phyloP scores from a whole-genome alignment of 352 stramenopile genomes.

The Pythium apleroticum region DNA sequence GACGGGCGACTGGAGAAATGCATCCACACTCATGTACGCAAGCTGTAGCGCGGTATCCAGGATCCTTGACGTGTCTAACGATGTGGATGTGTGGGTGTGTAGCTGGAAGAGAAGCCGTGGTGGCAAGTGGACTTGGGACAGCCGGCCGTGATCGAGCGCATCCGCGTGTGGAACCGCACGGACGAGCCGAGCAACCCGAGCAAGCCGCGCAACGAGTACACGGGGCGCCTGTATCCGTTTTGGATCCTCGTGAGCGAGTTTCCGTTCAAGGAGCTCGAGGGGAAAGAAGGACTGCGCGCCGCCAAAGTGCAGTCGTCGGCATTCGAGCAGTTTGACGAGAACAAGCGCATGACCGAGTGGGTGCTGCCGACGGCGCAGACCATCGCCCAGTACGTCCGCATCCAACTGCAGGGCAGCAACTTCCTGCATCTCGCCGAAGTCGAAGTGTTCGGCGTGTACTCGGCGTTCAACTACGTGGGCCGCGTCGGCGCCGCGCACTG shows the following conservation, averaged over 20 bases:
- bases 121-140: constrained; percentile 92
- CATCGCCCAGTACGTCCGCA: constrained; percentile 70
- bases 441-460: constrained; percentile 91
- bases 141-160: constrained; percentile 72
- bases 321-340: constrained; percentile 75
- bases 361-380: constrained; percentile 81
- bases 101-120: constrained; percentile 91
- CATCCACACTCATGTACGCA: constrained; percentile 86
- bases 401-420: constrained; percentile 89
- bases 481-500: constrained; percentile 75
- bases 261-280: constrained; percentile 78
- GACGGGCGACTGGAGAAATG: constrained; percentile 70
- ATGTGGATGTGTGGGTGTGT: background rate
- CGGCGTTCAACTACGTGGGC: constrained; percentile 80
- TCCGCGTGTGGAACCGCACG: constrained; percentile 91
- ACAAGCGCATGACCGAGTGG: constrained; percentile 88
- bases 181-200: constrained; percentile 86
- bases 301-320: constrained; percentile 78
- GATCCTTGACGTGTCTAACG: background rate
- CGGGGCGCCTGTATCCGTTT: constrained; percentile 84
- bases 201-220: constrained; percentile 74
- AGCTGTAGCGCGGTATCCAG: background rate
- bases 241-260: constrained; percentile 93
- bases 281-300: constrained; percentile 81
- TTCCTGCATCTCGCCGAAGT: constrained; percentile 91